These are phyloP conservation scores for Chaetothyriales sp. DNA, from an alignment of 2,329 filamentous ascomycete genomes.

Conservation along the genomic window DNA sequence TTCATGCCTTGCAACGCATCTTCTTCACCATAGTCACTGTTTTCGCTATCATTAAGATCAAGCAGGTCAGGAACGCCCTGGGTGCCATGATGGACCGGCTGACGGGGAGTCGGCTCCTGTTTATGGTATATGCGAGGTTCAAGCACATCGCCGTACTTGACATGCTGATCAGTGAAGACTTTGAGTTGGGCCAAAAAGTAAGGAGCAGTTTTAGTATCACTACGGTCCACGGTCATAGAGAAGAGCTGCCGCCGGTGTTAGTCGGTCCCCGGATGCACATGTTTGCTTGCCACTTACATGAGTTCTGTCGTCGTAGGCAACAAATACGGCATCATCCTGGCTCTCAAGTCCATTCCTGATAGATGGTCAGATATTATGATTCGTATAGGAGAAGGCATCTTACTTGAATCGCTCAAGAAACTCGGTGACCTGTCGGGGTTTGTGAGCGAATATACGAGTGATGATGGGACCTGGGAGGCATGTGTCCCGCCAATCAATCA, in stretches of 20 bases:
- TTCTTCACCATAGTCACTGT: conserved; percentile 10
- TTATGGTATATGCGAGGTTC: conserved; percentile 8
- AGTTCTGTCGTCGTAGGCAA: conserved; percentile 7
- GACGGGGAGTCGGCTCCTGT: conserved; percentile 4
- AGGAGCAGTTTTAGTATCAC: conserved; percentile 4
- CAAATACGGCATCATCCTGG: conserved; percentile 7
- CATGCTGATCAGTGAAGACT: conserved; percentile 8
- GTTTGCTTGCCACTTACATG: conserved; percentile 3
- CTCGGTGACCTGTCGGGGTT: background rate
- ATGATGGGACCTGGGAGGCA: background rate
- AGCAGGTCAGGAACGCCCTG: background rate
- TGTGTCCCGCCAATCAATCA: background rate
- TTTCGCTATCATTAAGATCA: conserved; percentile 9
- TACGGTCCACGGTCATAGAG: conserved; percentile 6
- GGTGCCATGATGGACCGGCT: background rate
- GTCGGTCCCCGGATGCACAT: background rate
- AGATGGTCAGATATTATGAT: background rate
- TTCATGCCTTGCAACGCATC: conserved; percentile 7
- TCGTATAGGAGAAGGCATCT: background rate
- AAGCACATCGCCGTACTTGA: conserved; percentile 3
- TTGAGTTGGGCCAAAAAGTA: conserved; percentile 8
- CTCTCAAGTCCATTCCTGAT: background rate
- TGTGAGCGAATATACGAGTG: background rate
- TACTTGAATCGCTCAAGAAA: background rate
- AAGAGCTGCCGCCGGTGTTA: conserved; percentile 9